These are phyloP conservation scores for Suillus alpinus DNA, from an alignment of 768 basidiomycete genomes.

Conservation along the genomic window DNA sequence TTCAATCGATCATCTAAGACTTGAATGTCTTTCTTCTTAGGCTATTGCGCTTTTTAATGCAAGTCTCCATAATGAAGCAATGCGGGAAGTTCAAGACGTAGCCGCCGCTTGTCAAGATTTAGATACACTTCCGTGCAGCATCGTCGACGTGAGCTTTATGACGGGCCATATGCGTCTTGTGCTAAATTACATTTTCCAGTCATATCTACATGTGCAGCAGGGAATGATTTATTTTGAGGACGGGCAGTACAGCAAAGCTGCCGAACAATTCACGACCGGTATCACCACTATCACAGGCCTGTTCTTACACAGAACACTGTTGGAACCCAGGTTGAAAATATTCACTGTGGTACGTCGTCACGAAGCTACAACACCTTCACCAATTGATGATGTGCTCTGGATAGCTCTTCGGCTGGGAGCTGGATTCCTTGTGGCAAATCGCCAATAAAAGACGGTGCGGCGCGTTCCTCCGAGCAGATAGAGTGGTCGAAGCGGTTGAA, in stretches of 20 bases:
- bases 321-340: neutral
- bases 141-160: neutral
- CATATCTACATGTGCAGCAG: neutral
- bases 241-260: neutral
- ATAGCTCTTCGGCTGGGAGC: neutral
- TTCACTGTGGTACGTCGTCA: neutral
- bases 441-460: neutral
- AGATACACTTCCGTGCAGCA: neutral
- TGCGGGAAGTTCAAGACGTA: neutral
- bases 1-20: too few relatives aligned
- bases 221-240: neutral
- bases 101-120: neutral
- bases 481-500: neutral
- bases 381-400: neutral
- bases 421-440: neutral
- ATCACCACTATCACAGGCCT: neutral
- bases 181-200: neutral
- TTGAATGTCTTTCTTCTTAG: too few relatives aligned
- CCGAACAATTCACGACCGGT: neutral
- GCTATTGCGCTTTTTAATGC: neutral
- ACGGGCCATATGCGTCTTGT: too few relatives aligned
- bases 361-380: neutral
- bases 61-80: neutral
- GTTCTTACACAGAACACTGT: neutral
- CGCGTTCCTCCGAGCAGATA: neutral